These are phyloP conservation scores for Cladosporium halotolerans DNA, from an alignment of 2,329 filamentous ascomycete species.

Conservation along the genomic window DNA sequence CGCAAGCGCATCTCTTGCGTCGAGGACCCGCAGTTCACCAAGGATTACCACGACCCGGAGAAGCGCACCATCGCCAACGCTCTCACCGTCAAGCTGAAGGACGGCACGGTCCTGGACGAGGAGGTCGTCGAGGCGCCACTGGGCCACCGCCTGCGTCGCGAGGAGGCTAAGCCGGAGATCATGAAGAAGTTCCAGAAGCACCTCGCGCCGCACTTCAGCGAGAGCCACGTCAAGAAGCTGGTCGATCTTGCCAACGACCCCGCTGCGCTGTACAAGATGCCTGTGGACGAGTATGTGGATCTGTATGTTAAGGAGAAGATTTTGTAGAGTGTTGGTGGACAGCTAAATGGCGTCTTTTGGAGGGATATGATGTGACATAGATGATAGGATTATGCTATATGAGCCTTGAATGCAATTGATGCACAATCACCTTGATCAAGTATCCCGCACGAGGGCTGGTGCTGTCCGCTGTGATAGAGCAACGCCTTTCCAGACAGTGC, in stretches of 20 bases:
- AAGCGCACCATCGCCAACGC: constrained; percentile 97
- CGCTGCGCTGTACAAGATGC: constrained; percentile 68
- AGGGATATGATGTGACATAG: background rate
- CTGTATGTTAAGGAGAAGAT: constrained; percentile 58
- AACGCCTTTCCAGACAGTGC: too few relatives aligned
- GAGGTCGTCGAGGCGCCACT: constrained; percentile 89
- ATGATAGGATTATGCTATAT: background rate
- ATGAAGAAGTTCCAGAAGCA: constrained; percentile 93
- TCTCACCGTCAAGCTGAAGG: constrained; percentile 87
- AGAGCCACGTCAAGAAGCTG: constrained; percentile 72
- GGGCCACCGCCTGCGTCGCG: constrained; percentile 81
- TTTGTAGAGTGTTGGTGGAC: constrained; percentile 15
- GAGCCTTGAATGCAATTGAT: too few relatives aligned
- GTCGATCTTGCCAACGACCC: constrained; percentile 71
- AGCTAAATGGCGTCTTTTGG: too few relatives aligned
- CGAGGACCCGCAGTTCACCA: constrained; percentile 89
- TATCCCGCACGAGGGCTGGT: too few relatives aligned
- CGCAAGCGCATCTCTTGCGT: constrained; percentile 92
- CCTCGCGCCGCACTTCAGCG: constrained; percentile 72
- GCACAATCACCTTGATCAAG: too few relatives aligned
- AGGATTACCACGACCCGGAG: constrained; percentile 88
- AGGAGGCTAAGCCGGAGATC: constrained; percentile 97
- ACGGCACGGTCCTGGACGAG: constrained; percentile 86
- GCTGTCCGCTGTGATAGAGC: too few relatives aligned
- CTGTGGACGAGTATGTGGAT: constrained; percentile 91